Evolutionary conservation across 2,329 filamentous ascomycete species (phyloP).

Genomic region (Hypoxylon sp.): DNA sequence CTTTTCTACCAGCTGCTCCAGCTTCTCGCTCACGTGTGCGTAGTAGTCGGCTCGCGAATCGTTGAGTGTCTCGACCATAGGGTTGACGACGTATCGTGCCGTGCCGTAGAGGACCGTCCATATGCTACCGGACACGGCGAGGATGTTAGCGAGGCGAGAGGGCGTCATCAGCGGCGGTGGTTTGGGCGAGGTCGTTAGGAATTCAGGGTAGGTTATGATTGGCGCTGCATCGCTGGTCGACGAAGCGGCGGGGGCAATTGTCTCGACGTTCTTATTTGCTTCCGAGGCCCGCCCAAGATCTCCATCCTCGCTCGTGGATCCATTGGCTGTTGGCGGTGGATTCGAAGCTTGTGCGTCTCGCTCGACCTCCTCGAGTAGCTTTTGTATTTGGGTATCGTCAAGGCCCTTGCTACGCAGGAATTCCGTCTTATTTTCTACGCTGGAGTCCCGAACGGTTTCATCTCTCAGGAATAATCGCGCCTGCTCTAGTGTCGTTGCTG

Average conservation of each 20-base stretch:
- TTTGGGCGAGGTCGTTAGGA: conserved; percentile 68
- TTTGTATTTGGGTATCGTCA: conserved; percentile 73
- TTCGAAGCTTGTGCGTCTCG: conserved; percentile 30
- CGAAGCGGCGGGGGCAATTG: conserved; percentile 30
- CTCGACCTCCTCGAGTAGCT: conserved; percentile 63
- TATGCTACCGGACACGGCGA: conserved; percentile 69
- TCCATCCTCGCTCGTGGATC: conserved; percentile 8
- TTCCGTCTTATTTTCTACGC: conserved; percentile 77
- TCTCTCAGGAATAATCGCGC: conserved; percentile 83
- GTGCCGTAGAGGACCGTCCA: conserved; percentile 77
- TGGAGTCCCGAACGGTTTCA: conserved; percentile 75
- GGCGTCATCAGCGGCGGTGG: conserved; percentile 74
- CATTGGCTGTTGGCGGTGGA: conserved; percentile 12
- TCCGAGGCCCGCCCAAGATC: not conserved
- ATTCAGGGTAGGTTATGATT: conserved; percentile 78
- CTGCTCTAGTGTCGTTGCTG: conserved; percentile 65
- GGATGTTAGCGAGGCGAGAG: conserved; percentile 67
- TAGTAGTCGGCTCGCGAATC: conserved; percentile 67
- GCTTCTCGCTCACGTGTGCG: conserved; percentile 60
- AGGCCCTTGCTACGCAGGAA: conserved; percentile 86
- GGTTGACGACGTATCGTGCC: conserved; percentile 75
- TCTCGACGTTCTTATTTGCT: conserved; percentile 10
- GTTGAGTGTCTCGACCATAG: conserved; percentile 67
- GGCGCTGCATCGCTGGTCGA: conserved; percentile 62
- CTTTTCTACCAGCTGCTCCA: conserved; percentile 61